Base-by-base conservation (phyloP, 2,329 filamentous ascomycete genomes). In the Diaporthe vexans region DNA sequence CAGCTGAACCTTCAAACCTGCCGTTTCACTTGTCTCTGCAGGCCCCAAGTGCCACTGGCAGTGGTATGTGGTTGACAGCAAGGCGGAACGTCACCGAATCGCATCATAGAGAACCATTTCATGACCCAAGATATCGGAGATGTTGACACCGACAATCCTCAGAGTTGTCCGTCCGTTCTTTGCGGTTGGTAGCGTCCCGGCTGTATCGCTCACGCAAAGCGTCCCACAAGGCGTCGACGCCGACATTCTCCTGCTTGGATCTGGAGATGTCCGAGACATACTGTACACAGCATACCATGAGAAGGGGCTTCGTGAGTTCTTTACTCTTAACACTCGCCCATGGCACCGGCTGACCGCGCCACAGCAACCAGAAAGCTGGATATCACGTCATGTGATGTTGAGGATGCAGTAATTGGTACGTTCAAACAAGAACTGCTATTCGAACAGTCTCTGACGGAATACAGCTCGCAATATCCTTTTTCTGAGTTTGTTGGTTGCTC, bases 181-280 rank as follows among this genome's bases (percentile, higher is more conserved):
- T 69, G 86, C 88, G 1, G 81, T 87, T n/a, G 88, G 89, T 33
- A 89, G 89, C 78, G 90, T 86, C 0, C 87, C 89, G 4, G 88
- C 90, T 7, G 81, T 85, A 10, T 87, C 84, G 76, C 80, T 91
- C 11, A 86, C 86, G 0, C 81, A 84, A 65, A 80, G 83, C 46
- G 76, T 90, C 2, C 87, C 89, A 0, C 86, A 86, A 13, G 88
- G 87, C 5, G 76, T 85, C n/a, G 82, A 88, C 77, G 88, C 84
- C 2, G 80, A 85, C 61, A 80, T 91, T 7, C 83, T 92, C 21
- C 83, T 88, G 1, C 83, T 92, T 4, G 89, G 88, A 2, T 90
- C 88, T 73, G 88, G 89, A 15, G 90, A 92, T 81, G 81, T 87
- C 57, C 85, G 89, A 17, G 88, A 89, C 75, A 84, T 92, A 37